These are phyloP conservation scores for Thermochaetoides dissita DNA, from an alignment of 2,329 filamentous ascomycete genomes.

Conservation along the genomic window DNA sequence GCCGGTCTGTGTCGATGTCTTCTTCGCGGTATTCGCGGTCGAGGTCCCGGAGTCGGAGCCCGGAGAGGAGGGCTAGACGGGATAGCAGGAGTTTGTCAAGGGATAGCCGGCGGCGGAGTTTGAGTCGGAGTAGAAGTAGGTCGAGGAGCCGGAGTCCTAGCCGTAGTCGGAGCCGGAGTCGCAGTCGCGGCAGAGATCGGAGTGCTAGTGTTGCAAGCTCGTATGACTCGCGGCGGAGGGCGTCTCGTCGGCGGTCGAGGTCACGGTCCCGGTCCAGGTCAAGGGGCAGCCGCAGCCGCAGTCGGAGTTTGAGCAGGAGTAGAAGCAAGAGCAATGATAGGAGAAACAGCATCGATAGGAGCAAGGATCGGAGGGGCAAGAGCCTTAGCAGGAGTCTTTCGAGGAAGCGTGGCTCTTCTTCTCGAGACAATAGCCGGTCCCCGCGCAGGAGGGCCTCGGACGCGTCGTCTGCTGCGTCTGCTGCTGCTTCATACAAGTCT, in stretches of 20 bases:
- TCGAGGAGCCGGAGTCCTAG: not conserved
- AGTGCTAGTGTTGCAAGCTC: constrained; percentile 11
- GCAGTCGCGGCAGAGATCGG: constrained; percentile 8
- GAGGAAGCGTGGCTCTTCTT: no score
- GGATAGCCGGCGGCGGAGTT: constrained; percentile 7
- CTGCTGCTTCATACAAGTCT: constrained; percentile 23
- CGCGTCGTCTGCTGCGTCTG: constrained; percentile 18
- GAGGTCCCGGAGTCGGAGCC: constrained; percentile 9
- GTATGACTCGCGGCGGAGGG: constrained; percentile 8
- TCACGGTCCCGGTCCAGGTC: not conserved
- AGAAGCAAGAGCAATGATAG: not conserved
- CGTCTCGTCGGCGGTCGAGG: constrained; percentile 8
- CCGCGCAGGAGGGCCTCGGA: constrained; percentile 33
- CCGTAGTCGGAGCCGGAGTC: constrained; percentile 1
- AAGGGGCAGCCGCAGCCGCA: constrained; percentile 20
- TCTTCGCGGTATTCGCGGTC: constrained; percentile 25
- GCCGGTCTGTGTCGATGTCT: constrained; percentile 25
- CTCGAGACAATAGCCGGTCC: constrained; percentile 6
- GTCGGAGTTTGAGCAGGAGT: not conserved
- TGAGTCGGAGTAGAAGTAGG: not conserved
- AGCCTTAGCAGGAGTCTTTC: no score
- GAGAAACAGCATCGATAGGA: not conserved
- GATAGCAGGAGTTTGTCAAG: constrained; percentile 19
- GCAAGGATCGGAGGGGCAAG: not conserved
- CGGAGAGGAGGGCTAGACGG: constrained; percentile 21